Evolutionary conservation across 306 rosid species (phyloP).

Genomic region (cucumber (Cucumis sativus)): DNA sequence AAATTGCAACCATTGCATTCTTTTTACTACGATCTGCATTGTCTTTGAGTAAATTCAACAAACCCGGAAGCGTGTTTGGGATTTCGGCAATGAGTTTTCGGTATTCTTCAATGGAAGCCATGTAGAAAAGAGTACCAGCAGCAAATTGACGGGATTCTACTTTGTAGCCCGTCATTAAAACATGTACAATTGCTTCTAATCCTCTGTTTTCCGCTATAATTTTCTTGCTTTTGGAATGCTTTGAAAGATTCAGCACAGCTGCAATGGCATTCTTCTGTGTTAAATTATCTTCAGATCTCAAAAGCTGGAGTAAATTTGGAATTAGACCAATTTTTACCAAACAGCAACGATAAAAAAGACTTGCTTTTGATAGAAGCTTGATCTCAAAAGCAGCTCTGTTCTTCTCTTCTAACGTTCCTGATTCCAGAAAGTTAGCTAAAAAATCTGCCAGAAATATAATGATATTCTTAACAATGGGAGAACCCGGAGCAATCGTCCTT

Average conservation of each 20-base stretch:
- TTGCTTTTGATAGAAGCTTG: slow-evolving; percentile 57
- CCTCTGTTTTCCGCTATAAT: slow-evolving; percentile 43
- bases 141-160: slow-evolving; percentile 46
- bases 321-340: slow-evolving; percentile 52
- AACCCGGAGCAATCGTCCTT: slow-evolving; percentile 19
- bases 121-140: slow-evolving; percentile 61
- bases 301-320: slow-evolving; percentile 32
- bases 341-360: slow-evolving; percentile 57
- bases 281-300: slow-evolving; percentile 19
- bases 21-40: slow-evolving; percentile 41
- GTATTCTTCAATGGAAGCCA: slow-evolving; percentile 47
- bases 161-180: slow-evolving; percentile 37
- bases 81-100: slow-evolving; percentile 37
- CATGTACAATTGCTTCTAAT: slow-evolving; percentile 30
- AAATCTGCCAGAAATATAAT: slow-evolving; percentile 29
- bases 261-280: slow-evolving; percentile 66
- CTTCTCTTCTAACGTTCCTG: slow-evolving; percentile 22
- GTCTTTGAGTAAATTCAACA: slow-evolving; percentile 31
- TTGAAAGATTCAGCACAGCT: slow-evolving; percentile 61
- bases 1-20: slow-evolving; percentile 61
- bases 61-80: slow-evolving; percentile 40
- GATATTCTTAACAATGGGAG: slow-evolving; percentile 43
- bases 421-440: slow-evolving; percentile 20
- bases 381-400: slow-evolving; percentile 48
- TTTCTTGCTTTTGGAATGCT: slow-evolving; percentile 34